These are phyloP conservation scores for Aureoboletus auriporus DNA, from an alignment of 768 basidiomycete genomes.

Conservation along the genomic window DNA sequence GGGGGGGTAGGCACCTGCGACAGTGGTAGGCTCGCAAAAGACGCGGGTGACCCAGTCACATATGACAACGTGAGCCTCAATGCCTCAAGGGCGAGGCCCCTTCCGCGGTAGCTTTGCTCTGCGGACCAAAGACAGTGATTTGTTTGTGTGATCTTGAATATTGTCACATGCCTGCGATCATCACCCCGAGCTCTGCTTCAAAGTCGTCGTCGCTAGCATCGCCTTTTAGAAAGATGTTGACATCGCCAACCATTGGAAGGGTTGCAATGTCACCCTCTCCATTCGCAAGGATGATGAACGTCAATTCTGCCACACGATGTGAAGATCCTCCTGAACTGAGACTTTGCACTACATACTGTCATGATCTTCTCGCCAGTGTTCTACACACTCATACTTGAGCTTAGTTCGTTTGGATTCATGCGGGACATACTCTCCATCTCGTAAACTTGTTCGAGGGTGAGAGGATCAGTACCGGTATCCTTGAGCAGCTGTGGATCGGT, in stretches of 20 bases:
- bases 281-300: slow-evolving; percentile 78
- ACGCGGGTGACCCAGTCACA: slow-evolving; percentile 44
- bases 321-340: background rate
- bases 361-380: slow-evolving; percentile 80
- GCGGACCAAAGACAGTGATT: background rate
- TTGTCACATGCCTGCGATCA: slow-evolving; percentile 75
- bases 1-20: slow-evolving; percentile 24
- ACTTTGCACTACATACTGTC: slow-evolving; percentile 51
- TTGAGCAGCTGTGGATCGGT: slow-evolving; percentile 62
- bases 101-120: slow-evolving; percentile 68
- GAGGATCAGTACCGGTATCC: slow-evolving; percentile 81
- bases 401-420: background rate
- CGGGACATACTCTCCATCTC: slow-evolving; percentile 76
- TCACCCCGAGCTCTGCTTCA: slow-evolving; percentile 85
- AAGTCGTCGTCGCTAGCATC: slow-evolving; percentile 38
- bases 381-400: slow-evolving; percentile 35
- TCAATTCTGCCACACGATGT: slow-evolving; percentile 54
- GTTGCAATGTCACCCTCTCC: slow-evolving; percentile 26
- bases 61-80: slow-evolving; percentile 68
- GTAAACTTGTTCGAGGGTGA: slow-evolving; percentile 76
- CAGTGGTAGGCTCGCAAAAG: slow-evolving; percentile 9
- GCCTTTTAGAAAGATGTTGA: slow-evolving; percentile 83
- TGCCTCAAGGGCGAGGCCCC: slow-evolving; percentile 61
- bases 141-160: background rate
- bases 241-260: slow-evolving; percentile 83